Percentiles rank a stretch among this genome's conserved stretches.
phyloP scores from a whole-genome alignment of 305 asterid species.

The Fraxinus velutina region DNA sequence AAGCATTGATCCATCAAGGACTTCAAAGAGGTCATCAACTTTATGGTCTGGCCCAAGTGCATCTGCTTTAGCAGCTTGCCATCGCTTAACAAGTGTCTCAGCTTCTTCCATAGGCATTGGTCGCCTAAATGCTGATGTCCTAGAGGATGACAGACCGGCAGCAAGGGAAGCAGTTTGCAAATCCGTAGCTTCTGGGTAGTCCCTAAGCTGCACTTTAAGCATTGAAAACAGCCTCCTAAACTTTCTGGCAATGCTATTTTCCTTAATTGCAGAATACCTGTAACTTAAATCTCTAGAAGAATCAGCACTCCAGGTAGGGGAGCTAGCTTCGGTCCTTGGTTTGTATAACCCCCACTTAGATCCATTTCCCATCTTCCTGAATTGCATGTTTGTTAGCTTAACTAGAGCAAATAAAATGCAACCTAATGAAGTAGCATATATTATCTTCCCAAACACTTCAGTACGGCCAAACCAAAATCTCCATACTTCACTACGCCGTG shows the following conservation, averaged over 20 bases:
- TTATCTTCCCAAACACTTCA: constrained; percentile 50
- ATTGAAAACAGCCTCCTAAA: constrained; percentile 52
- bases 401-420: constrained; percentile 52
- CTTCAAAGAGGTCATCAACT: constrained; percentile 53
- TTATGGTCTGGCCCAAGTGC: constrained; percentile 89
- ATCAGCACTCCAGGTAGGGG: constrained; percentile 33
- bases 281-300: constrained; percentile 40
- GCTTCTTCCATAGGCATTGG: constrained; percentile 88
- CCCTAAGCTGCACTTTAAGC: constrained; percentile 38
- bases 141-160: constrained; percentile 58
- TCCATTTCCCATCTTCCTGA: constrained; percentile 49
- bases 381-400: constrained; percentile 48
- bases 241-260: constrained; percentile 38
- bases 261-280: constrained; percentile 29
- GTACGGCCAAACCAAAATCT: constrained; percentile 45
- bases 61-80: constrained; percentile 86
- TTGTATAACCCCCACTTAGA: constrained; percentile 42
- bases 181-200: constrained; percentile 44
- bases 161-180: constrained; percentile 50
- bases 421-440: constrained; percentile 61
- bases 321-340: constrained; percentile 36
- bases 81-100: constrained; percentile 79
- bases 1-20: constrained; percentile 95
- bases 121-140: constrained; percentile 46
- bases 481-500: constrained; percentile 58